Evolutionary conservation across 257 asterid genomes (phyloP).

Genomic region (Fraxinus quadrangulata): DNA sequence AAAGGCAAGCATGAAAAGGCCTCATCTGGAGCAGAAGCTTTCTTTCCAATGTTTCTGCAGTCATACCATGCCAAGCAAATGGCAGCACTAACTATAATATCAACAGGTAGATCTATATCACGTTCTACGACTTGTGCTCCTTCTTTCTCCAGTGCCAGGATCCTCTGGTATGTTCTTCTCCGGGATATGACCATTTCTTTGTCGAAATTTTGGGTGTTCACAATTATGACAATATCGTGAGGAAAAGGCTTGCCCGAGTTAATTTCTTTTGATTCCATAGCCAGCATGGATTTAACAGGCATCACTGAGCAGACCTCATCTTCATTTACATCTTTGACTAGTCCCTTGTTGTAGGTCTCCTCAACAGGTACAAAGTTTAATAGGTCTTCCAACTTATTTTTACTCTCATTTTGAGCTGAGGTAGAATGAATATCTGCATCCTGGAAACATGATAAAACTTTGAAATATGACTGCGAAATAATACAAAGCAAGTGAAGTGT

Average conservation of each 20-base stretch:
- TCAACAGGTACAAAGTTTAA: conserved; percentile 54
- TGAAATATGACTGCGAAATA: conserved; percentile 19
- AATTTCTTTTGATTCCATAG: conserved; percentile 48
- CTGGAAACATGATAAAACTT: conserved; percentile 42
- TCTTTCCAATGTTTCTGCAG: conserved; percentile 74
- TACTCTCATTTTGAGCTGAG: conserved; percentile 39
- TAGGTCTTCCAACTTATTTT: conserved; percentile 51
- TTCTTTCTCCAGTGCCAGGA: conserved; percentile 80
- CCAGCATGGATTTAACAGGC: conserved; percentile 43
- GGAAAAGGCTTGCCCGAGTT: conserved; percentile 40
- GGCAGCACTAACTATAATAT: conserved; percentile 67
- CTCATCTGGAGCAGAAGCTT: conserved; percentile 79
- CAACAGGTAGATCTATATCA: conserved; percentile 75
- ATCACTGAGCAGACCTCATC: conserved; percentile 43
- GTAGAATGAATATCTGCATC: conserved; percentile 41
- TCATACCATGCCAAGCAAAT: conserved; percentile 91
- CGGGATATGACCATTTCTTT: conserved; percentile 90
- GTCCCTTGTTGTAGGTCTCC: conserved; percentile 41
- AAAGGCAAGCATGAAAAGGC: conserved; percentile 78
- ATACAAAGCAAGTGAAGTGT: conserved; percentile 19
- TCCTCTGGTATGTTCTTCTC: conserved; percentile 85
- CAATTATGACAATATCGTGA: conserved; percentile 59
- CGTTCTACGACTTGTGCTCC: conserved; percentile 92
- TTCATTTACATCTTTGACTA: conserved; percentile 40
- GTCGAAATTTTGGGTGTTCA: conserved; percentile 75